Conservation (phyloP, 2,329 filamentous ascomycete species). For the Chalaropsis thielavioides region DNA sequence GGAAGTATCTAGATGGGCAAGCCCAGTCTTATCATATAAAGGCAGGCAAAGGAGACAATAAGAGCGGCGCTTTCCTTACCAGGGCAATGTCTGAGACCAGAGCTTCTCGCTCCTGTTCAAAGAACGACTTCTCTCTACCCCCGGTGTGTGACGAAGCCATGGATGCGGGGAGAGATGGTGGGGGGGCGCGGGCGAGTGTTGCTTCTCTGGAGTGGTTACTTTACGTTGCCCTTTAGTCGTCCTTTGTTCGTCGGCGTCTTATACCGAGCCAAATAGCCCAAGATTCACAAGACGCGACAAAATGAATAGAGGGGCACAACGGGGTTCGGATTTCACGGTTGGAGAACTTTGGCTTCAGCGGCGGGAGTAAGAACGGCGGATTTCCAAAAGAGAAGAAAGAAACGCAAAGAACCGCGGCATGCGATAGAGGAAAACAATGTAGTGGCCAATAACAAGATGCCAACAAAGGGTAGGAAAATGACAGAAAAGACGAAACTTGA, state of each 20-base stretch:
- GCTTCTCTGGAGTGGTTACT: no score
- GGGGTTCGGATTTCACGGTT: not conserved
- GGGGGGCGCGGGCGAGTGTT: not conserved
- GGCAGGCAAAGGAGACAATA: not conserved
- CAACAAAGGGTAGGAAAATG: not conserved
- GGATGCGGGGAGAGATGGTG: not conserved
- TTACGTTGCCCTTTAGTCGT: no score
- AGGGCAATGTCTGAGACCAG: conserved; percentile 59
- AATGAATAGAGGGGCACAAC: not conserved
- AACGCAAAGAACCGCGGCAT: not conserved
- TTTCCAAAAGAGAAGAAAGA: not conserved
- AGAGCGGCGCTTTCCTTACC: conserved; percentile 30
- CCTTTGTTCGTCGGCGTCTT: no score
- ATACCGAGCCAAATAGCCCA: no score
- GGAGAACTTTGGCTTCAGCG: not conserved
- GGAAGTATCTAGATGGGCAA: no score
- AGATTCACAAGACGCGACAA: no score
- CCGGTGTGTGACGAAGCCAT: conserved; percentile 7
- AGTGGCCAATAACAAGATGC: not conserved
- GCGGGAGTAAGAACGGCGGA: no score
- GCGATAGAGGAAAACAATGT: not conserved
- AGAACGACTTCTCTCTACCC: conserved; percentile 43
- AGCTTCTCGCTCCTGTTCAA: conserved; percentile 60
- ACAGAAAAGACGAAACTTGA: no score
- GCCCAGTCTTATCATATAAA: no score